Evolutionary conservation across 768 basidiomycete genomes (phyloP), one percentile per base, ranked within the genome.

Genomic region (Pleurotus sapidus): DNA sequence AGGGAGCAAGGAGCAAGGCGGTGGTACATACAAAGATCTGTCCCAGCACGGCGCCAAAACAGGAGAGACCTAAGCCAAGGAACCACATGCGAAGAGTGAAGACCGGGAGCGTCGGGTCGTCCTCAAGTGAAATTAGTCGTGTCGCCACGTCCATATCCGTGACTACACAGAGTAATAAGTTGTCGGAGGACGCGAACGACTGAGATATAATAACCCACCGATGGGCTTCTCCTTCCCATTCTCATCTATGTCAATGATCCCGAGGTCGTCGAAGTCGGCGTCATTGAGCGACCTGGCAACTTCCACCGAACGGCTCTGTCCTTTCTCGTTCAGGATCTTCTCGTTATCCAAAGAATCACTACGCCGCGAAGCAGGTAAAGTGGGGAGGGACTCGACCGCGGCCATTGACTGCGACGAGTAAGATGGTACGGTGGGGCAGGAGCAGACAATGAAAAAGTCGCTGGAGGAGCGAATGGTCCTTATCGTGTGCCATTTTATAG

Each of bases 11-110:
- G 30, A 34, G 8, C 30, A 34, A 34, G 30, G 30, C 27, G 8
- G 11, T 9, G 30, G 11, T 18, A 69, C 76, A n/a, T 59, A 78
- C 77, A 63, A 82, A 80, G 23, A 81, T 79, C 57, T 80, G 77
- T 3, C 77, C 70, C 4, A 79, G 67, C 4, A 83, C 83, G 46
- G 72, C 75, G 57, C 82, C 82, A 63, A 86, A 86, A 57, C 80
- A 79, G 5, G 81, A 76, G 15, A 84, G 72, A 6, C 82, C 83
- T 15, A 83, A 62, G 38, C 79, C 79, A 1, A 84, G 72, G 67
- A 84, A 76, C 74, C 80, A 78, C 64, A 82, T 77, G 14, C 84
- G 70, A 68, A 86, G 82, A 0, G 83, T 84, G 58, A 79, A 77
- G 0, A 74, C 70, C 0, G 75, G 80, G 0, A 81, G 70, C 1